Evolutionary conservation across 2,329 filamentous ascomycete species (phyloP), one percentile per base, ranked within the genome.

Genomic region (Fusarium metavorans): DNA sequence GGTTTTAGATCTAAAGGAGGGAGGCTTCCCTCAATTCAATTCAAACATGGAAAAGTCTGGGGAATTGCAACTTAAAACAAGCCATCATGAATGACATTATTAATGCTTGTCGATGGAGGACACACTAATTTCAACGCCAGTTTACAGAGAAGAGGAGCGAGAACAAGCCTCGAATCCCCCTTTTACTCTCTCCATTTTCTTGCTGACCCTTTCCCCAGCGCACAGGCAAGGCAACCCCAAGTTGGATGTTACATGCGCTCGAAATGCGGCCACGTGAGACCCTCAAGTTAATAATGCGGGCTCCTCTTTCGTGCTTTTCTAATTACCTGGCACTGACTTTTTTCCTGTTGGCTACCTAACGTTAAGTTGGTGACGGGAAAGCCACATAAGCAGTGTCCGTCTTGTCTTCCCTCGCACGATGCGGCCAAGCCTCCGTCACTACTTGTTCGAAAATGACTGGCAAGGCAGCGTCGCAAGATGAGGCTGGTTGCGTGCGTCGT

Each of bases 211-310:
- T 50, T 41, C 48, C 45, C 52, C 71, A 67, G 63, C 71, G 71
- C 67, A 57, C 71, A 74, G 64, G 71, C 48, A 50, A 59, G 30
- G 30, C 9, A 32, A 10, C 30, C 39, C 25, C 54, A 18, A 18
- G 52, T n/a, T 71, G 54, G 45, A 57, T 54, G 71, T 73, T 72
- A 72, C 71, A 73, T 72, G 27, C 20, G 68, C 54, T 67, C 41
- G 43, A 48, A 23, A 71, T 74, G 37, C 50, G 43, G 48, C 71
- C 71, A 73, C 71, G 71, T 73, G 71, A 73, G 71, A 68, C 71
- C 63, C 34, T 74, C 71, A 23, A 71, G 50, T 48, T 43, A 27
- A 43, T 59, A n/a, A 41, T 43, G 57, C n/a, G 37, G 18, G 13
- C 35, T 41, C 23, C 57, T 59, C 57, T 30, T 59, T 59, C 27